phyloP scores from a whole-genome alignment of 2,329 filamentous ascomycete species.

The Penicillium polonicum region DNA sequence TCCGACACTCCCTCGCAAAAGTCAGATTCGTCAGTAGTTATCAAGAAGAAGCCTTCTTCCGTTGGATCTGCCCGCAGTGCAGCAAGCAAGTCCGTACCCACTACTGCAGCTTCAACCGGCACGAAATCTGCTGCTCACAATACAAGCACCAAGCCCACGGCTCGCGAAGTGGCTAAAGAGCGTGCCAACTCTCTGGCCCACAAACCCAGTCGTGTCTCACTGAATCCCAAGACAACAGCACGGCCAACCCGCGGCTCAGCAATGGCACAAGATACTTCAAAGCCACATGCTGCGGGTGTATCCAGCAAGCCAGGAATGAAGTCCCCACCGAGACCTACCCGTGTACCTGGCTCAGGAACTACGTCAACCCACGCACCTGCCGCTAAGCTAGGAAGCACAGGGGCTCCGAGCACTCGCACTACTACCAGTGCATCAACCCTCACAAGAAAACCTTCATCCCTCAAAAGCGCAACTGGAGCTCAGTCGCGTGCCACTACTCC shows the following conservation, averaged over 20 bases:
- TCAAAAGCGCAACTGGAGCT: constrained; percentile 28
- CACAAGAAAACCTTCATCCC: constrained; percentile 39
- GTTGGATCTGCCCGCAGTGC: constrained; percentile 29
- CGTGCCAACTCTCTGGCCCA: constrained; percentile 27
- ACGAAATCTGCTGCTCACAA: constrained; percentile 23
- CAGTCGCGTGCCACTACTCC: constrained; percentile 27
- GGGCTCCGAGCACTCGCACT: constrained; percentile 29
- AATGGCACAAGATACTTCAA: constrained; percentile 30
- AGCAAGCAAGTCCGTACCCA: constrained; percentile 18
- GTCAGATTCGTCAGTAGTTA: constrained; percentile 22
- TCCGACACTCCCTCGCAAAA: constrained; percentile 19
- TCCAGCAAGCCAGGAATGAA: constrained; percentile 35
- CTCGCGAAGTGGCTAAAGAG: constrained; percentile 33
- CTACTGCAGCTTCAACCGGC: constrained; percentile 10
- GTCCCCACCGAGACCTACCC: constrained; percentile 43
- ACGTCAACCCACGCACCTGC: constrained; percentile 43
- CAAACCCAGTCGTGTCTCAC: constrained; percentile 34
- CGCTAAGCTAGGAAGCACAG: constrained; percentile 31
- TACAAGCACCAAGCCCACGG: constrained; percentile 25
- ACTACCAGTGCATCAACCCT: constrained; percentile 28
- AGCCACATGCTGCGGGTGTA: constrained; percentile 23
- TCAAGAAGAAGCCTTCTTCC: constrained; percentile 35
- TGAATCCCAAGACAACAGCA: constrained; percentile 32
- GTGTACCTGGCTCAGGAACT: constrained; percentile 42
- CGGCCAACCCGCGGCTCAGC: constrained; percentile 32